A percentile compares a stretch with the other conserved stretches of the same genome.
Conservation (phyloP, 2,329 filamentous ascomycete species). For the Colletotrichum musicola region DNA sequence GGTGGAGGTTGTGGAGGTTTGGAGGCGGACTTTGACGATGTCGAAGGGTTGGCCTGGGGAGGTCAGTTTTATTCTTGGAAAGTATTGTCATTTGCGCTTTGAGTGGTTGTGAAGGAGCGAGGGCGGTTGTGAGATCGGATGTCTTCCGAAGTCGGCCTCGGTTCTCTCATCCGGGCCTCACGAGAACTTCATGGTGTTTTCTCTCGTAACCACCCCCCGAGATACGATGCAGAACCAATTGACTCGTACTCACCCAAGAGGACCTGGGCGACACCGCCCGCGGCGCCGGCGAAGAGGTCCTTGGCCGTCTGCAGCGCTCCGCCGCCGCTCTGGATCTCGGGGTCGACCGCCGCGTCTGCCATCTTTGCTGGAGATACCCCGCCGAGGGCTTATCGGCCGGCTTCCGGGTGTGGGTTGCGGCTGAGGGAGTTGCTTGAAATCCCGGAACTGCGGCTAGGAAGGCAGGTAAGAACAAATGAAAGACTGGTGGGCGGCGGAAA, state of each 20-base stretch:
- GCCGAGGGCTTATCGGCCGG: conserved; percentile 17
- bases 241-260: conserved; percentile 77
- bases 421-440: background rate
- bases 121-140: background rate
- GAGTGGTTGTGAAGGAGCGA: too few relatives aligned
- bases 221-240: background rate
- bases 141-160: background rate
- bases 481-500: background rate
- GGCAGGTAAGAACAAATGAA: background rate
- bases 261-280: conserved; percentile 93
- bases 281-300: conserved; percentile 91
- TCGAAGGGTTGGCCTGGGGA: conserved; percentile 78
- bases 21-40: conserved; percentile 97
- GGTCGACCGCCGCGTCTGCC: conserved; percentile 35
- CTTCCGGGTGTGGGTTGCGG: background rate
- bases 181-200: background rate
- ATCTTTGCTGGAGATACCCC: conserved; percentile 27
- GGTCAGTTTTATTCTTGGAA: background rate
- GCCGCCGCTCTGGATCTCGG: conserved; percentile 43
- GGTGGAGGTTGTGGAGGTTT: conserved; percentile 86
- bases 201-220: background rate
- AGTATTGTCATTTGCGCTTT: too few relatives aligned
- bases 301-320: conserved; percentile 76
- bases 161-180: background rate
- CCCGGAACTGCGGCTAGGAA: background rate